Percentiles rank a stretch among this genome's conserved stretches.
Conservation (phyloP, 1,284 basidiomycete genomes). For the Sparassis latifolia region DNA sequence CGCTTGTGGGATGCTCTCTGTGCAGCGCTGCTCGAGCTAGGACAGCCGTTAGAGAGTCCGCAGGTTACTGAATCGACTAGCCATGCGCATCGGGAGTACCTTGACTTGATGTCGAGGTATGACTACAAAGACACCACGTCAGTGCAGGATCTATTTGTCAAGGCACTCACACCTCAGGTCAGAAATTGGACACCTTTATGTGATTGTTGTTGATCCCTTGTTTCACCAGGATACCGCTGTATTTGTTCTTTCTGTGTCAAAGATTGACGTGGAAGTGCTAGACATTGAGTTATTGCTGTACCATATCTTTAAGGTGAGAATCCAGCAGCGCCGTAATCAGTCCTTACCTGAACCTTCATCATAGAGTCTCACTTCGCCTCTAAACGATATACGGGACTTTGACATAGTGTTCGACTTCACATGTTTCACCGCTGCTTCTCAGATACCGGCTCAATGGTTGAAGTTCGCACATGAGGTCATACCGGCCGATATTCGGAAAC, state of each 20-base stretch:
- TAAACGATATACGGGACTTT: conserved; percentile 46
- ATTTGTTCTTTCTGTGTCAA: conserved; percentile 58
- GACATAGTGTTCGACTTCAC: conserved; percentile 84
- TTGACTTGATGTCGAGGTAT: conserved; percentile 67
- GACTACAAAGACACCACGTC: conserved; percentile 53
- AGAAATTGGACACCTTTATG: conserved; percentile 8
- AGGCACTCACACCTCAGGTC: conserved; percentile 46
- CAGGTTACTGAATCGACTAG: conserved; percentile 44
- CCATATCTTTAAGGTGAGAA: conserved; percentile 69
- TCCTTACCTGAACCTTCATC: neutral
- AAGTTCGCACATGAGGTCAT: conserved; percentile 77
- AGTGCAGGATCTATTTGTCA: conserved; percentile 66
- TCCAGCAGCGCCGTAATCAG: neutral
- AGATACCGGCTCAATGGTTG: conserved; percentile 78
- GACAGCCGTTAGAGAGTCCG: conserved; percentile 63
- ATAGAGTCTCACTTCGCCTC: conserved; percentile 35
- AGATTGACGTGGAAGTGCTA: conserved; percentile 75
- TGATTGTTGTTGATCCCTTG: neutral
- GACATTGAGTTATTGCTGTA: conserved; percentile 84
- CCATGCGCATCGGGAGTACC: conserved; percentile 52
- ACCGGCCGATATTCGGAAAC: conserved; percentile 57
- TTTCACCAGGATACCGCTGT: conserved; percentile 40
- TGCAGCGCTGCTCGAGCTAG: conserved; percentile 70
- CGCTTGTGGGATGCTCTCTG: conserved; percentile 74
- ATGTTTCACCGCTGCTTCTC: conserved; percentile 68